Evolutionary conservation across 2,329 filamentous ascomycete genomes (phyloP), one percentile per base, ranked within the genome.

Genomic region (Aspergillus awamori): DNA sequence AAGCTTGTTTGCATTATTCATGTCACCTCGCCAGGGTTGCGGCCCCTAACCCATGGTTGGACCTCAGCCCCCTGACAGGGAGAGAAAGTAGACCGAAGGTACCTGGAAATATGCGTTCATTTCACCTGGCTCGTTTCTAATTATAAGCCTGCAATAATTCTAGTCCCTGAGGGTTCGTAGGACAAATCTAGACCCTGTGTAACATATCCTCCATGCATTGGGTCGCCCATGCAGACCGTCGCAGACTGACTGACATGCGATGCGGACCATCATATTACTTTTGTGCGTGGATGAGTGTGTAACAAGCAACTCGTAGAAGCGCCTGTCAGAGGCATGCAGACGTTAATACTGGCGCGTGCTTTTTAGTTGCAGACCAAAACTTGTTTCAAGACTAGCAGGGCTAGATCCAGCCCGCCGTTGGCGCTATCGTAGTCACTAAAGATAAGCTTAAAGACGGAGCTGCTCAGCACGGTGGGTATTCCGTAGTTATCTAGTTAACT

Each of bases 371-470:
- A 55, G 6, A 33, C 41, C 26, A 56, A 56, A 33, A 56, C 53
- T 56, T 30, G 39, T 47, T 38, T 47, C 53, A 45, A 45, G 47
- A 33, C 47, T 33, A 51, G 39, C 26, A 39, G 10, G 41, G 39
- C 53, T 47, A 33, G 28, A 56, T 45, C 30, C 17, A 20, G 17
- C 39, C 53, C 28, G 53, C 38, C 36, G 36, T 20, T 54, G 52
- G 24, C 52, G 38, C 52, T 54, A 54, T 33, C 39, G 15, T 43
- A 15, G 20, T 45, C 26, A 56, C 53, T 47, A 56, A 20, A 39
- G 53, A 56, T 56, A 56, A 56, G 53, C 53, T 56, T 56, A 56
- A 56, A 26, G 26, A 24, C 45, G 26, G 41, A 30, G 38, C 53
- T 33, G 24, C 15, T 43, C 24, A 47, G 11, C 24, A 8, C 15